These are phyloP conservation scores for Pseudogymnoascus sp. DNA, from an alignment of 2,329 filamentous ascomycete genomes.

Conservation along the genomic window DNA sequence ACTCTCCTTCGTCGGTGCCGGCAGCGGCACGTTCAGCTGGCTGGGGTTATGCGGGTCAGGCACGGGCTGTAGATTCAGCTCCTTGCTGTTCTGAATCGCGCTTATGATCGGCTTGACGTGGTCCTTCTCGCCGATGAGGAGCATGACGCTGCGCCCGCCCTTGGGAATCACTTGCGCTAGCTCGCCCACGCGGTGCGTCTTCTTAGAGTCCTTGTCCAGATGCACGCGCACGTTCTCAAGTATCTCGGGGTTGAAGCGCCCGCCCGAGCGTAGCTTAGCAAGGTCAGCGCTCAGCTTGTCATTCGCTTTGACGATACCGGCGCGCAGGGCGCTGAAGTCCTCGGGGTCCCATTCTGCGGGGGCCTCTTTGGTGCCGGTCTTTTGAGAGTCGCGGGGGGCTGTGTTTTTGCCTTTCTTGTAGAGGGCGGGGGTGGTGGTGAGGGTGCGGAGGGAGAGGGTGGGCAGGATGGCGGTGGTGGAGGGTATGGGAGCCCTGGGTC, in stretches of 20 bases:
- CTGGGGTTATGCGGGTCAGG: slow-evolving; percentile 40
- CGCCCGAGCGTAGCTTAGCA: slow-evolving; percentile 52
- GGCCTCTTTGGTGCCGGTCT: slow-evolving; percentile 1
- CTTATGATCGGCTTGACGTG: slow-evolving; percentile 46
- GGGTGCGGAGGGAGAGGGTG: not conserved
- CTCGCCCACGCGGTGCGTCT: slow-evolving; percentile 48
- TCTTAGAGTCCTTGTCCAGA: slow-evolving; percentile 43
- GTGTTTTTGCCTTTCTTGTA: slow-evolving; percentile 9
- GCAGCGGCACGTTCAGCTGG: slow-evolving; percentile 47
- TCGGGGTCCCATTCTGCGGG: slow-evolving; percentile 39
- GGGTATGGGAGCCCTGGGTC: not conserved
- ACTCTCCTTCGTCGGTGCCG: slow-evolving; percentile 50
- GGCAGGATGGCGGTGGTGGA: not conserved
- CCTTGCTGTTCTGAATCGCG: slow-evolving; percentile 42
- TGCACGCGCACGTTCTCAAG: slow-evolving; percentile 55
- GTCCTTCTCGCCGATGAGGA: slow-evolving; percentile 58
- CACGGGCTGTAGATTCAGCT: slow-evolving; percentile 41
- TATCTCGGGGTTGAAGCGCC: slow-evolving; percentile 52
- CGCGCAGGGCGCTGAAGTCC: slow-evolving; percentile 51
- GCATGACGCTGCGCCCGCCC: slow-evolving; percentile 49
- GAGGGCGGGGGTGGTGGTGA: not conserved
- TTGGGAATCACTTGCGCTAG: slow-evolving; percentile 61
- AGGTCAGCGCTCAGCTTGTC: slow-evolving; percentile 53
- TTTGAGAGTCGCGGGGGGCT: slow-evolving; percentile 2
- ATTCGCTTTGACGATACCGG: slow-evolving; percentile 45